phyloP scores from a whole-genome alignment of 768 basidiomycete species.

The Termitomyces titanicus region DNA sequence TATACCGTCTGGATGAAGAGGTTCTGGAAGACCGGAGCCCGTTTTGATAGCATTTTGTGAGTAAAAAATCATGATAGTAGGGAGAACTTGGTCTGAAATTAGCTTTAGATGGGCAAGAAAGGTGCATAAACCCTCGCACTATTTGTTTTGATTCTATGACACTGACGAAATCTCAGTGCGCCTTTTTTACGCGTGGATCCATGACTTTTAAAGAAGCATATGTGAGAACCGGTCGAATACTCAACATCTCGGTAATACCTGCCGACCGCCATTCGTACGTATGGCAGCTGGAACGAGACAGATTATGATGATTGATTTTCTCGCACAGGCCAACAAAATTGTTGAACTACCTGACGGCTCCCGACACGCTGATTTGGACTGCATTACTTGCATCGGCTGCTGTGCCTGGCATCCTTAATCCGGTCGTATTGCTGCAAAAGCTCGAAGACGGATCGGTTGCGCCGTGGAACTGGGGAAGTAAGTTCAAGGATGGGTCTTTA shows the following conservation, averaged over 20 bases:
- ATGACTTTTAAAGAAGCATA: constrained; percentile 97
- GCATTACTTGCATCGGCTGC: constrained; percentile 87
- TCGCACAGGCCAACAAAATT: constrained; percentile 82
- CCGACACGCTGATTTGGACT: constrained; percentile 84
- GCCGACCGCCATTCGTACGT: constrained; percentile 82
- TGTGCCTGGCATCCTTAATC: constrained; percentile 92
- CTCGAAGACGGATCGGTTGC: constrained; percentile 72
- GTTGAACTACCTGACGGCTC: constrained; percentile 94
- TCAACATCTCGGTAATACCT: constrained; percentile 93
- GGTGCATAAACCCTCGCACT: constrained; percentile 36
- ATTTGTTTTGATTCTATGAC: background rate
- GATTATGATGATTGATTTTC: constrained; percentile 3
- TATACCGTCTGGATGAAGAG: constrained; percentile 67
- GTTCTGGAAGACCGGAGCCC: constrained; percentile 84
- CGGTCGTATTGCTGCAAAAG: constrained; percentile 95
- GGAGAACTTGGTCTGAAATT: constrained; percentile 1
- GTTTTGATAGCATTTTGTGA: constrained; percentile 79
- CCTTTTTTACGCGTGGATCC: constrained; percentile 90
- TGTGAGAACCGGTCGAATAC: constrained; percentile 83
- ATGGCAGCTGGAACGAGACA: background rate
- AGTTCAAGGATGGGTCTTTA: constrained; percentile 91
- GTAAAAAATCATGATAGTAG: constrained; percentile 1
- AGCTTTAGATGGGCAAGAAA: constrained; percentile 77
- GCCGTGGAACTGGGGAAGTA: constrained; percentile 94
- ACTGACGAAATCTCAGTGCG: constrained; percentile 41